Base-by-base conservation (phyloP, 2,329 filamentous ascomycete species). In the Pseudogymnoascus sp. region DNA sequence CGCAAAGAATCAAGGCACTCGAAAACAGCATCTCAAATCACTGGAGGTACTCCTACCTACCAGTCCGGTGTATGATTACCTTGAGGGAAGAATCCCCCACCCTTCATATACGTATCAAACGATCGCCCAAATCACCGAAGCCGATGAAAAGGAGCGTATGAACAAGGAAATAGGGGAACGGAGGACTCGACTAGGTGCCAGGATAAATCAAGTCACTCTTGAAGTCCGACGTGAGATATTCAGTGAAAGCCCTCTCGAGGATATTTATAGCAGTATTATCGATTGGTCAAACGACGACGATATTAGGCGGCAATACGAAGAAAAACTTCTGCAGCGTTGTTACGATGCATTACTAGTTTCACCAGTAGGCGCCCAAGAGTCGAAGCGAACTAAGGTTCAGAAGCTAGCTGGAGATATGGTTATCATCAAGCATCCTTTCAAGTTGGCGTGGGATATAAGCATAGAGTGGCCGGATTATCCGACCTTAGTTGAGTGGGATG, bases 231-330 rank as follows among this genome's bases (percentile, higher is more conserved):
- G 86, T 34, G 94, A 99, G 71, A 85, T 96, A 1, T 86, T 89
- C 65, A 77, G 77, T 28, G 79, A 82, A 62, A 96, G 90, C 72
- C 80, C 84, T 61, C 75, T 99, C n/a, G 90, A 92, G 67, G 76
- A 84, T 34, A 75, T 95, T 48, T 97, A 96, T 70, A 82, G 83
- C 60, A 81, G 90, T 58, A 80, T 96, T 57, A 92, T 96, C 68
- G 85, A 96, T 70, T 99, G 94, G 94, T 86, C 87, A 8, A 82
- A 77, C 61, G 90, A 97, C 67, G 94, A 99, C 69, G 89, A 92
- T 19, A 71, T 90, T 33, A 83, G 94, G 48, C 85, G 92, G 35
- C 80, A 82, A 35, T 95, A 92, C 63, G 95, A 99, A 71, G 92
- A 97, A 72, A 97, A 92, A 74, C 78, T 96, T 12, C 74, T 99